Percentiles rank a stretch among this genome's conserved stretches.
Conservation (phyloP, 352 stramenopile species). For the Discostella stelligera region DNA sequence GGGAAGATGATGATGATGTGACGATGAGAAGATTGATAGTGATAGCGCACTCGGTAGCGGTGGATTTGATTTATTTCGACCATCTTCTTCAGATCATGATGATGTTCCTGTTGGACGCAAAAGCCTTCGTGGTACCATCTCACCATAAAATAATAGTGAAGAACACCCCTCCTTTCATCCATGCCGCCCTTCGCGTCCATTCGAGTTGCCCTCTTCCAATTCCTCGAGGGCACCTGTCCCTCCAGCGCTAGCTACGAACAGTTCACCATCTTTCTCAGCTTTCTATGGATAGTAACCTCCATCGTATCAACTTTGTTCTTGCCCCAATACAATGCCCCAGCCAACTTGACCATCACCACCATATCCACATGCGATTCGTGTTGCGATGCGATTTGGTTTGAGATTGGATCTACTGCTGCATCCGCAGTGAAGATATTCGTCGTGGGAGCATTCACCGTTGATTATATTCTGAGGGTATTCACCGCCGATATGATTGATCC, state of each 20-base stretch:
- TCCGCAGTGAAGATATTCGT: constrained; percentile 73
- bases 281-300: constrained; percentile 73
- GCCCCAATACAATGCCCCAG: constrained; percentile 64
- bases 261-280: constrained; percentile 79
- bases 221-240: constrained; percentile 69
- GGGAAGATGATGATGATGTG: too few species aligned
- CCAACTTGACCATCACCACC: background rate
- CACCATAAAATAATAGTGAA: too few species aligned
- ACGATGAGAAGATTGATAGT: too few species aligned
- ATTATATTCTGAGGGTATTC: constrained; percentile 80
- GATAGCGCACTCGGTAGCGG: too few species aligned
- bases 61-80: too few species aligned
- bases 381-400: constrained; percentile 78
- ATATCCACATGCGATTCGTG: constrained; percentile 44
- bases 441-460: constrained; percentile 76
- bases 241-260: constrained; percentile 63
- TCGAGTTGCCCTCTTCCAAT: constrained; percentile 50
- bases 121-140: too few species aligned
- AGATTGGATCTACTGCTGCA: constrained; percentile 64
- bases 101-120: too few species aligned
- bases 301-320: constrained; percentile 67
- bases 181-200: too few species aligned
- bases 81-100: too few species aligned
- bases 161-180: too few species aligned
- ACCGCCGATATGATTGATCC: constrained; percentile 66